Conservation (phyloP, 2,329 filamentous ascomycete genomes). For the Fusarium acutatum region DNA sequence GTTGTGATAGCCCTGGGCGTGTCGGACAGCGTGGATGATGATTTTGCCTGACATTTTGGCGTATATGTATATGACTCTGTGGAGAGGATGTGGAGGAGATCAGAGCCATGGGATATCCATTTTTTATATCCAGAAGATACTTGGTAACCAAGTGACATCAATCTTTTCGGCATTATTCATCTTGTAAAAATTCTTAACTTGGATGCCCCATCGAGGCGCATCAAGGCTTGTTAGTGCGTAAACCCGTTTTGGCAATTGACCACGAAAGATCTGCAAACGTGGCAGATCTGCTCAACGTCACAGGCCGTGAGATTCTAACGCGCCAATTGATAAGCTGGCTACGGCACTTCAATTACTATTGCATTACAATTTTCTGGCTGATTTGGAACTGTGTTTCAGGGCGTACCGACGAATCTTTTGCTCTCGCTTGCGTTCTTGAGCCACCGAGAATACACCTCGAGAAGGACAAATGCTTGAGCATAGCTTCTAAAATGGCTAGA, state of each 20-base stretch:
- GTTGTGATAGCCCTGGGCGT: constrained; percentile 31
- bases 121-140: neutral
- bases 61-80: neutral
- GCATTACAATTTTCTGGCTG: neutral
- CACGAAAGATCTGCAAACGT: constrained; percentile 22
- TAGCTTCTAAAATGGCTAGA: too few species aligned
- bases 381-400: neutral
- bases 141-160: neutral
- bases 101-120: neutral
- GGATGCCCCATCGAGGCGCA: constrained; percentile 6
- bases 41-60: constrained; percentile 12
- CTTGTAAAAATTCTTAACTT: neutral
- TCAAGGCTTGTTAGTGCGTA: constrained; percentile 1
- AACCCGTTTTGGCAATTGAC: constrained; percentile 19
- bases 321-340: neutral
- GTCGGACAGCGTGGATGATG: constrained; percentile 23
- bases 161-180: constrained; percentile 2
- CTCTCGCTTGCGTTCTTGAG: neutral
- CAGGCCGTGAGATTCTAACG: neutral
- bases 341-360: neutral
- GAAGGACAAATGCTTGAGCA: neutral
- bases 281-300: constrained; percentile 8
- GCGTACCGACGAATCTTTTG: neutral
- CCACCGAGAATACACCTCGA: neutral
- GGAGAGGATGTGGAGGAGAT: neutral